Conservation (phyloP, 371 early-diverging fungal species). For the Apophysomyces sp. region DNA sequence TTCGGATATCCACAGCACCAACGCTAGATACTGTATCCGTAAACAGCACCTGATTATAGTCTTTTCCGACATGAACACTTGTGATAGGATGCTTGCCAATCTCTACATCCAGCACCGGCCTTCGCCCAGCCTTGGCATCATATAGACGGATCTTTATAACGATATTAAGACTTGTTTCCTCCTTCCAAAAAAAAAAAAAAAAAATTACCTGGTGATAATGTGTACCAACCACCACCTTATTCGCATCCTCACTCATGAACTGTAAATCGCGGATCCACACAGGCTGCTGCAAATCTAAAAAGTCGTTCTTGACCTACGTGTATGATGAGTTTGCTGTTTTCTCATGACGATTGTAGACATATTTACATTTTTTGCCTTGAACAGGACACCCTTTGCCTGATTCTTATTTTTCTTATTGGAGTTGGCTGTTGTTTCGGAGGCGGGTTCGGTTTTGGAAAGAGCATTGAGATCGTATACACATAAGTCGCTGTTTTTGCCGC, state of each 20-base stretch:
- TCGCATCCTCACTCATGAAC: slow-evolving; percentile 58
- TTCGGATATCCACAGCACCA: slow-evolving; percentile 64
- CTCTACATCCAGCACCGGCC: slow-evolving; percentile 67
- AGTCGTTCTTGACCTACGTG: slow-evolving; percentile 63
- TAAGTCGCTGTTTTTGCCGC: slow-evolving; percentile 86
- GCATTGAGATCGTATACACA: slow-evolving; percentile 70
- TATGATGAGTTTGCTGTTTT: slow-evolving; percentile 2
- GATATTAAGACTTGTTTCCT: neutral
- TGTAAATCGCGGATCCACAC: slow-evolving; percentile 87
- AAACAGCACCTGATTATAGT: slow-evolving; percentile 63
- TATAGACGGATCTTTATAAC: slow-evolving; percentile 71
- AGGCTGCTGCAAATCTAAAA: slow-evolving; percentile 79
- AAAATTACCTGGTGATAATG: slow-evolving; percentile 68
- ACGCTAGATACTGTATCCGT: slow-evolving; percentile 79
- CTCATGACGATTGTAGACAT: neutral
- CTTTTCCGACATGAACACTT: slow-evolving; percentile 42
- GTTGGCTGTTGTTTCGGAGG: slow-evolving; percentile 21
- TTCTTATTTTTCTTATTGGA: slow-evolving; percentile 42
- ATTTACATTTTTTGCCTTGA: slow-evolving; percentile 66
- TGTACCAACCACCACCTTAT: slow-evolving; percentile 65
- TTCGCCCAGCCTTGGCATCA: slow-evolving; percentile 66
- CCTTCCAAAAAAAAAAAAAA: neutral
- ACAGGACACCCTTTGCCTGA: slow-evolving; percentile 47
- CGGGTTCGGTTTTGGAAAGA: neutral
- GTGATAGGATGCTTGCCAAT: slow-evolving; percentile 72